Conservation (phyloP, 768 basidiomycete species). For the Pleurotus salmoneostramineus region DNA sequence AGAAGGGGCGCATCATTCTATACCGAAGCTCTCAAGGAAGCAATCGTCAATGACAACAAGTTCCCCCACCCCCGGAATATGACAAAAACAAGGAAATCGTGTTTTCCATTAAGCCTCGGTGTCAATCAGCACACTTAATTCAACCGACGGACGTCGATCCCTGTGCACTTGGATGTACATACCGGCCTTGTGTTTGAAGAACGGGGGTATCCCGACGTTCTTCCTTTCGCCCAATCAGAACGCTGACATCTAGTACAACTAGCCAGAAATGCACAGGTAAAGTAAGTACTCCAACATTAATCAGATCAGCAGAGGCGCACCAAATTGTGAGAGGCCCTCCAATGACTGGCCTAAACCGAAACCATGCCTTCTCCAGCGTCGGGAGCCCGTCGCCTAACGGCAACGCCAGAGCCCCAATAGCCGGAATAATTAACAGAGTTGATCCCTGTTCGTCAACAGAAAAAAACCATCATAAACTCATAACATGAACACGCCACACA, state of each 20-base stretch:
- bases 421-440: too few relatives aligned
- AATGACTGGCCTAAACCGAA: too few relatives aligned
- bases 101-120: neutral
- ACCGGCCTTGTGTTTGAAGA: neutral
- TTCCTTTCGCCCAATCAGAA: neutral
- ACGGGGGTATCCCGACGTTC: conserved; percentile 3
- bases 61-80: too few relatives aligned
- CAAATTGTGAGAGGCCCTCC: too few relatives aligned
- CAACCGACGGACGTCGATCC: neutral
- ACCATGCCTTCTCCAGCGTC: too few relatives aligned
- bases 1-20: too few relatives aligned
- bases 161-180: neutral
- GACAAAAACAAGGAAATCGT: too few relatives aligned
- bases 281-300: neutral
- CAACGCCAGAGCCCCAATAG: too few relatives aligned
- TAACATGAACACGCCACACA: neutral
- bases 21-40: too few relatives aligned
- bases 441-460: neutral
- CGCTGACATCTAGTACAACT: neutral
- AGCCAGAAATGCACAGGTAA: neutral
- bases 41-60: too few relatives aligned
- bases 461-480: neutral
- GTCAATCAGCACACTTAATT: neutral
- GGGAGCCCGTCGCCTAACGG: too few relatives aligned
- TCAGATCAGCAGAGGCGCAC: neutral